These are phyloP conservation scores for Coriolopsis trogii DNA, from an alignment of 1,284 basidiomycete species.

Conservation along the genomic window DNA sequence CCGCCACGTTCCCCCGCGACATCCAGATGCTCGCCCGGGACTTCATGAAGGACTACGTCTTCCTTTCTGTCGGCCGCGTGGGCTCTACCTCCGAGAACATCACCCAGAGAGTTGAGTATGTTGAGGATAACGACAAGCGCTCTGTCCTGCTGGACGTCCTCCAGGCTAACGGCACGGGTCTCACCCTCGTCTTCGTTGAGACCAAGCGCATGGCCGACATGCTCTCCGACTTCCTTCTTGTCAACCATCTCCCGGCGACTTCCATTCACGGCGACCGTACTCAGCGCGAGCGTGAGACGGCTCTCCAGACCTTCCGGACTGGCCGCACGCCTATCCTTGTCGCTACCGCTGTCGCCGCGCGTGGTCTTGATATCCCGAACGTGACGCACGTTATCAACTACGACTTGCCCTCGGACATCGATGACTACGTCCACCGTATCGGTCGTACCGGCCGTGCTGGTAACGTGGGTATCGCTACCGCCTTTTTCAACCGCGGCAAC, in stretches of 20 bases:
- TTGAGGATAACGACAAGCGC: conserved; percentile 97
- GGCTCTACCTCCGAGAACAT: conserved; percentile 99
- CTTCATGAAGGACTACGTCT: conserved; percentile 97
- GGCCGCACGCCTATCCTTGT: conserved; percentile 97
- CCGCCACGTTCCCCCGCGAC: conserved; percentile 98
- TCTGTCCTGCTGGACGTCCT: conserved; percentile 96
- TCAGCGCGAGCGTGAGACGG: conserved; percentile 96
- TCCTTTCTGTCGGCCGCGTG: conserved; percentile 98
- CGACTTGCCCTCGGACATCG: conserved; percentile 98
- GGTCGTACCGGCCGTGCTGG: conserved; percentile 99
- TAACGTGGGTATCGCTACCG: conserved; percentile 95
- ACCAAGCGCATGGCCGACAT: conserved; percentile 99
- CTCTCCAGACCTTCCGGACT: conserved; percentile 93
- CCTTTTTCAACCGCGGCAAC: conserved; percentile 94
- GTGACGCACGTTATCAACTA: conserved; percentile 99
- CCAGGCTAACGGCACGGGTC: conserved; percentile 69
- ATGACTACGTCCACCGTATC: conserved; percentile 98
- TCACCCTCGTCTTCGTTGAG: conserved; percentile 98
- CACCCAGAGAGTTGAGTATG: conserved; percentile 98
- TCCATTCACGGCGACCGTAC: conserved; percentile 99
- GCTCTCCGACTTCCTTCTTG: conserved; percentile 95
- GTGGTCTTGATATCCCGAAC: conserved; percentile 99
- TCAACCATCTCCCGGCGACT: conserved; percentile 85
- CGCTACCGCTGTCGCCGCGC: conserved; percentile 97
- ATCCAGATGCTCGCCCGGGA: conserved; percentile 97